These are phyloP conservation scores for Diaporthe australafricana DNA, from an alignment of 2,329 filamentous ascomycete genomes.

Conservation along the genomic window DNA sequence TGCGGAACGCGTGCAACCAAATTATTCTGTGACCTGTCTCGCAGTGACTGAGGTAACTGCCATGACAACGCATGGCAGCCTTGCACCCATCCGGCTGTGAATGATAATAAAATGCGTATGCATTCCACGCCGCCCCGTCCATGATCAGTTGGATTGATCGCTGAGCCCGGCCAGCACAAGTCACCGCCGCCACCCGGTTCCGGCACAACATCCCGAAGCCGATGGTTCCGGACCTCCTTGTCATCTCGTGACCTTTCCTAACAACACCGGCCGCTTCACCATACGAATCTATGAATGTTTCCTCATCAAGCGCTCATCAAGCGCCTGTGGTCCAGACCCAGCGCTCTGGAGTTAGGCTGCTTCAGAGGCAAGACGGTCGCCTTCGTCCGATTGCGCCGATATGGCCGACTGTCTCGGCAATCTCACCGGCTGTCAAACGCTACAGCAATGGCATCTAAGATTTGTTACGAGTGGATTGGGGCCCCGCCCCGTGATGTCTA, in stretches of 20 bases:
- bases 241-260: slow-evolving; percentile 12
- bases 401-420: slow-evolving; percentile 5
- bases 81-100: neutral
- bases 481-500: slow-evolving; percentile 20
- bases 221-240: neutral
- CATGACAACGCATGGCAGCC: neutral
- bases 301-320: slow-evolving; percentile 9
- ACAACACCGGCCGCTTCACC: slow-evolving; percentile 14
- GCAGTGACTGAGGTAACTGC: neutral
- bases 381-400: slow-evolving; percentile 11
- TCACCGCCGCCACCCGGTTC: neutral
- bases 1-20: neutral
- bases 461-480: slow-evolving; percentile 8
- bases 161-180: neutral
- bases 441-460: neutral
- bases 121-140: neutral
- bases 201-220: slow-evolving; percentile 3
- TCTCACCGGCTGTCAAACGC: neutral
- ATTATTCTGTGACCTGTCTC: neutral
- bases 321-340: neutral
- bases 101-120: no score
- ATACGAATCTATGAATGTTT: neutral
- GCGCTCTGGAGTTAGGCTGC: neutral
- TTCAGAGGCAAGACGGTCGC: neutral
- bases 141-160: neutral